Percentiles rank a stretch among this genome's conserved stretches.
Conservation (phyloP, 768 basidiomycete species). For the Panellus pusillus region DNA sequence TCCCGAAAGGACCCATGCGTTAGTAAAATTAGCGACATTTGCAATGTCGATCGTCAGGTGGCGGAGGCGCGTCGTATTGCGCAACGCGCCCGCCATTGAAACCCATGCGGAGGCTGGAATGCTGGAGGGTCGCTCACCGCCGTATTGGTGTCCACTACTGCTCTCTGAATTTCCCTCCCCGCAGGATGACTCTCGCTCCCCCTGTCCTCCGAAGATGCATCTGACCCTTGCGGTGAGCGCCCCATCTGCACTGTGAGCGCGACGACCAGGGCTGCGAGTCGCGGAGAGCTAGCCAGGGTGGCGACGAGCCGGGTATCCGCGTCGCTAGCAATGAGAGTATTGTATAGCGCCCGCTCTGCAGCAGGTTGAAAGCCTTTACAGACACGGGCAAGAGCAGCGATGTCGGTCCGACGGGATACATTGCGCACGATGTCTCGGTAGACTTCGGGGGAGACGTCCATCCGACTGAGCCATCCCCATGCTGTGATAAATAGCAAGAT, state of each 20-base stretch:
- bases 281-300: slow-evolving; percentile 44
- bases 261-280: slow-evolving; percentile 53
- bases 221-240: slow-evolving; percentile 28
- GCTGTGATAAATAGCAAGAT: neutral
- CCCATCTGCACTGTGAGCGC: slow-evolving; percentile 51
- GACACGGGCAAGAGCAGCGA: slow-evolving; percentile 58
- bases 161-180: neutral
- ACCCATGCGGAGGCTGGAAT: slow-evolving; percentile 49
- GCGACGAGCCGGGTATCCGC: slow-evolving; percentile 43
- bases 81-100: slow-evolving; percentile 49
- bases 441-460: slow-evolving; percentile 62
- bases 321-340: slow-evolving; percentile 50
- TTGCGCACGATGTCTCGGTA: slow-evolving; percentile 57
- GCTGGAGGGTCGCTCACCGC: neutral
- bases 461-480: slow-evolving; percentile 41
- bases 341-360: slow-evolving; percentile 62
- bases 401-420: slow-evolving; percentile 51
- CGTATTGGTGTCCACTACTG: neutral
- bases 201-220: slow-evolving; percentile 17
- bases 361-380: slow-evolving; percentile 53
- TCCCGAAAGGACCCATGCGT: slow-evolving; percentile 41
- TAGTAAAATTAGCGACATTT: slow-evolving; percentile 34
- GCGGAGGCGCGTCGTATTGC: slow-evolving; percentile 44
- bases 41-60: slow-evolving; percentile 53
- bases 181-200: slow-evolving; percentile 22